These are phyloP conservation scores for Nicotiana otophora DNA, from an alignment of 257 asterid species.

Conservation along the genomic window DNA sequence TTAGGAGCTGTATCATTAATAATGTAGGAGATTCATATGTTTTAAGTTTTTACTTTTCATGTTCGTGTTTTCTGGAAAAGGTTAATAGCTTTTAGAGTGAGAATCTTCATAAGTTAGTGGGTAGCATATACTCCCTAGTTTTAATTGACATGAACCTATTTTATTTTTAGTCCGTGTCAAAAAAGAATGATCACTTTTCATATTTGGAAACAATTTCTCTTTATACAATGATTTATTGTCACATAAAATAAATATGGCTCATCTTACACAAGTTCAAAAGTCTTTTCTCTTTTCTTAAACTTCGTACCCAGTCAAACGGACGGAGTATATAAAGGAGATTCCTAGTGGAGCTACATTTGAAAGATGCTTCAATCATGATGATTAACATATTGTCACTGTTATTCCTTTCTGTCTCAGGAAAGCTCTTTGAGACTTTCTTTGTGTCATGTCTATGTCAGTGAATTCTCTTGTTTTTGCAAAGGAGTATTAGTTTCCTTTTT, in stretches of 20 bases:
- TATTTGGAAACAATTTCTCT: no score
- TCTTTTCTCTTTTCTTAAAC: no score
- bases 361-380: conserved; percentile 1
- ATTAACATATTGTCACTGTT: background rate
- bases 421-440: background rate
- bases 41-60: no score
- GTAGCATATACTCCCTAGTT: background rate
- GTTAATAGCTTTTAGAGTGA: background rate
- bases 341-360: background rate
- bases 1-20: no score
- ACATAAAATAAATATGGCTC: no score
- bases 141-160: no score
- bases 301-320: no score
- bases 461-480: background rate
- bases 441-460: background rate
- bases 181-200: no score
- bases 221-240: no score
- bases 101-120: background rate
- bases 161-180: no score
- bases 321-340: conserved; percentile 5
- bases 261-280: no score
- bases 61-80: background rate
- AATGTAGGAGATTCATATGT: no score
- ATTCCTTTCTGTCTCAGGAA: background rate
- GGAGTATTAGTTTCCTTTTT: background rate